Percentiles rank a stretch among this genome's conserved stretches.
phyloP scores from a whole-genome alignment of 2,329 filamentous ascomycete genomes.

The Plenodomus tracheiphilus region DNA sequence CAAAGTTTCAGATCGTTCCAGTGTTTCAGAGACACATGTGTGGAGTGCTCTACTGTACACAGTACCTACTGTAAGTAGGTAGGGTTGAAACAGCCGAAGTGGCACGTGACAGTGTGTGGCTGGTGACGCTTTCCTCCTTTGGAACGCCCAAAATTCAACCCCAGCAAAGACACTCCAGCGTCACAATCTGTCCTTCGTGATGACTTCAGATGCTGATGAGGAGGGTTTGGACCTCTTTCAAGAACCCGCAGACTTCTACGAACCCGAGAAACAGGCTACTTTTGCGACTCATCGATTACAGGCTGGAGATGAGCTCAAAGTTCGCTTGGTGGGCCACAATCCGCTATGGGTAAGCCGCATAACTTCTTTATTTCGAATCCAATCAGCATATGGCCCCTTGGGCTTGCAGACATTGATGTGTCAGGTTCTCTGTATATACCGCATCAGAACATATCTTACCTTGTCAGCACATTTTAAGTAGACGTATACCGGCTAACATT shows the following conservation, averaged over 20 bases:
- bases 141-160: constrained; percentile 22
- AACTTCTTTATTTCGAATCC: constrained; percentile 1
- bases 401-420: no score
- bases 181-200: constrained; percentile 18
- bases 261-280: constrained; percentile 75
- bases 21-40: background rate
- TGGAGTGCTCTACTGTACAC: no score
- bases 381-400: background rate
- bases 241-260: constrained; percentile 80
- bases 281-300: constrained; percentile 71
- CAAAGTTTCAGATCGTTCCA: background rate
- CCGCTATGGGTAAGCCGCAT: constrained; percentile 70
- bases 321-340: constrained; percentile 84
- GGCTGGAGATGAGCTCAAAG: constrained; percentile 65
- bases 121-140: constrained; percentile 10
- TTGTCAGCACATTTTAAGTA: background rate
- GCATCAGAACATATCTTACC: background rate
- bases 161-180: constrained; percentile 16
- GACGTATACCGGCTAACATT: constrained; percentile 13
- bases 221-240: constrained; percentile 65
- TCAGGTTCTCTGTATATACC: no score
- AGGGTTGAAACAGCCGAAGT: background rate
- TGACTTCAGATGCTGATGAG: constrained; percentile 39
- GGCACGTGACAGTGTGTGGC: background rate
- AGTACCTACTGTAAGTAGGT: no score